Evolutionary conservation across 441 rosid genomes (phyloP).

Genomic region (Arabidopsis lyrata): DNA sequence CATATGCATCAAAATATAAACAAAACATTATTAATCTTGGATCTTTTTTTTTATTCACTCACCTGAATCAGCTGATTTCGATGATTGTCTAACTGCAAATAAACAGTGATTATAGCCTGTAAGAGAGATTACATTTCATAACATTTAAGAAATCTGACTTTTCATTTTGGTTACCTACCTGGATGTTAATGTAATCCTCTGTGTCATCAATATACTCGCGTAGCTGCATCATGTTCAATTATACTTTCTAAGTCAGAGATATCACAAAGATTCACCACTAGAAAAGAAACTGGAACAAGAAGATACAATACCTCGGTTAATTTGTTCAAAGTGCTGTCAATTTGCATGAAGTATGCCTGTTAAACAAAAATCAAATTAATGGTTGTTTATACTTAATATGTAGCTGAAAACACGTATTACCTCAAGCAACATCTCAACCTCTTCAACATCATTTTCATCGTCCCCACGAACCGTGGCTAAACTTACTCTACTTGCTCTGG

Average conservation of each 20-base stretch:
- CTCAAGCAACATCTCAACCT: constrained; percentile 34
- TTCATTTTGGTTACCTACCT: constrained; percentile 59
- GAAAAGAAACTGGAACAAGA: not conserved
- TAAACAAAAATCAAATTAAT: constrained; percentile 26
- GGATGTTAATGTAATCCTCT: constrained; percentile 91
- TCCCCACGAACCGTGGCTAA: constrained; percentile 71
- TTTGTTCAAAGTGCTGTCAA: constrained; percentile 86
- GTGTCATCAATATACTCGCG: constrained; percentile 89
- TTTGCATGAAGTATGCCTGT: constrained; percentile 95
- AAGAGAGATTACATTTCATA: constrained; percentile 4
- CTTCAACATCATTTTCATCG: constrained; percentile 46
- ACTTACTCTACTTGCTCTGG: constrained; percentile 89
- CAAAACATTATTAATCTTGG: not conserved
- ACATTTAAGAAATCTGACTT: constrained; percentile 1
- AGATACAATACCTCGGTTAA: constrained; percentile 44
- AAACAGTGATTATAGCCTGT: not conserved
- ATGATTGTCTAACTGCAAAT: constrained; percentile 83
- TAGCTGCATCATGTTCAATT: constrained; percentile 55
- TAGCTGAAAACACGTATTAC: constrained; percentile 10
- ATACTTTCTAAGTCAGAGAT: constrained; percentile 6
- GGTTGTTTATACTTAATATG: not conserved
- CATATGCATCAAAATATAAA: not conserved
- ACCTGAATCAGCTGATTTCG: constrained; percentile 96
- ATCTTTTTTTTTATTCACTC: not conserved
- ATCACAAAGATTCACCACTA: constrained; percentile 1